Evolutionary conservation across 306 rosid species (phyloP).

Genomic region (Fragaria iinumae): DNA sequence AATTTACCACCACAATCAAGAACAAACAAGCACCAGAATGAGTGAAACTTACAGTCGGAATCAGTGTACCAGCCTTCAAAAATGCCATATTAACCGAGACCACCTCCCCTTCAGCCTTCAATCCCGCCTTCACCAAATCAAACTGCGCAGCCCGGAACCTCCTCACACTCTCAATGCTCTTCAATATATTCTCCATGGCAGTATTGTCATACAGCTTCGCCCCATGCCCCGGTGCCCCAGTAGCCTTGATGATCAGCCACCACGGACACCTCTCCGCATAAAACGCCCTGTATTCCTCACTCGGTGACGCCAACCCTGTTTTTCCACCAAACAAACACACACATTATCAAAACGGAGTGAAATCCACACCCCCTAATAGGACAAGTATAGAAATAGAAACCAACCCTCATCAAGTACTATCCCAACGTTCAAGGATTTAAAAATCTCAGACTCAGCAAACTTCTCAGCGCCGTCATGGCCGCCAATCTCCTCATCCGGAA

Average conservation of each 20-base stretch:
- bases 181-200: conserved; percentile 88
- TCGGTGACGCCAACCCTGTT: conserved; percentile 73
- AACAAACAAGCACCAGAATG: background rate
- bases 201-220: conserved; percentile 88
- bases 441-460: conserved; percentile 49
- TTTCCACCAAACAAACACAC: background rate
- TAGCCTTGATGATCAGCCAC: conserved; percentile 88
- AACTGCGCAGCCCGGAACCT: conserved; percentile 81
- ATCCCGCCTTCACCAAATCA: conserved; percentile 75
- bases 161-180: conserved; percentile 77
- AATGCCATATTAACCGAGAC: conserved; percentile 79
- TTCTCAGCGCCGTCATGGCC: conserved; percentile 67
- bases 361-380: background rate
- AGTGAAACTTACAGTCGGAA: conserved; percentile 69
- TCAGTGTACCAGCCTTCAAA: conserved; percentile 84
- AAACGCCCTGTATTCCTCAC: conserved; percentile 59
- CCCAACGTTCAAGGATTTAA: conserved; percentile 63
- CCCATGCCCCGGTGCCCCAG: conserved; percentile 93
- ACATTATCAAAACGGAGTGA: background rate
- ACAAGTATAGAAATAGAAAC: background rate
- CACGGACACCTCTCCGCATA: conserved; percentile 78
- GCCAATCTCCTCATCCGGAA: conserved; percentile 91
- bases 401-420: conserved; percentile 86
- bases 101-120: conserved; percentile 79
- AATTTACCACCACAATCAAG: background rate